phyloP scores from a whole-genome alignment of 176 grass and related monocot species.

The Paspalum vaginatum region DNA sequence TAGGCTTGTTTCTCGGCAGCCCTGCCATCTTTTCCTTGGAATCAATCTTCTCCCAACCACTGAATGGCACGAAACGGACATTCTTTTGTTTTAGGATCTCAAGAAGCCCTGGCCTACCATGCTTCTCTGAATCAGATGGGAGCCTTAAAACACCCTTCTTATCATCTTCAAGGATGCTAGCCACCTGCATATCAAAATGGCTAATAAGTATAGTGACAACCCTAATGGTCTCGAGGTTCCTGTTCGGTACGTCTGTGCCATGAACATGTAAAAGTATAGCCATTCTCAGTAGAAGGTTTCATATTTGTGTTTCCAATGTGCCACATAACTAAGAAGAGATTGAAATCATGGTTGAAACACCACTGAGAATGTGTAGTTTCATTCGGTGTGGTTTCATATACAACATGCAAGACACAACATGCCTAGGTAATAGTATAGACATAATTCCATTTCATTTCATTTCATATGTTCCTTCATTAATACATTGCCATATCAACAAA shows the following conservation, averaged over 20 bases:
- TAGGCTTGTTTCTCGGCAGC: conserved; percentile 61
- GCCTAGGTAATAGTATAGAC: too few relatives aligned
- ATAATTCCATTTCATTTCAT: too few relatives aligned
- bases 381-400: too few relatives aligned
- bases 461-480: too few relatives aligned
- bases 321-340: too few relatives aligned
- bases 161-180: conserved; percentile 80
- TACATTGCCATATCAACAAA: too few relatives aligned
- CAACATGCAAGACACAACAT: too few relatives aligned
- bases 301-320: too few relatives aligned
- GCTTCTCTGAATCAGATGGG: conserved; percentile 32
- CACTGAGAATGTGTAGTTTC: too few relatives aligned
- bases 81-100: conserved; percentile 66
- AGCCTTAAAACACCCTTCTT: conserved; percentile 38
- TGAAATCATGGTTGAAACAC: too few relatives aligned
- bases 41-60: conserved; percentile 78
- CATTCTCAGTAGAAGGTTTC: too few relatives aligned
- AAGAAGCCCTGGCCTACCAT: conserved; percentile 60
- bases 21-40: conserved; percentile 63
- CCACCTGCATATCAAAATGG: conserved; percentile 47
- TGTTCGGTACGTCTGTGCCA: background rate
- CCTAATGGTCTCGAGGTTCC: background rate
- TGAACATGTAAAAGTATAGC: background rate
- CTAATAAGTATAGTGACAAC: conserved; percentile 3
- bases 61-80: conserved; percentile 56